Evolutionary conservation across 2,329 filamentous ascomycete species (phyloP).

Genomic region (Botryotinia convoluta): DNA sequence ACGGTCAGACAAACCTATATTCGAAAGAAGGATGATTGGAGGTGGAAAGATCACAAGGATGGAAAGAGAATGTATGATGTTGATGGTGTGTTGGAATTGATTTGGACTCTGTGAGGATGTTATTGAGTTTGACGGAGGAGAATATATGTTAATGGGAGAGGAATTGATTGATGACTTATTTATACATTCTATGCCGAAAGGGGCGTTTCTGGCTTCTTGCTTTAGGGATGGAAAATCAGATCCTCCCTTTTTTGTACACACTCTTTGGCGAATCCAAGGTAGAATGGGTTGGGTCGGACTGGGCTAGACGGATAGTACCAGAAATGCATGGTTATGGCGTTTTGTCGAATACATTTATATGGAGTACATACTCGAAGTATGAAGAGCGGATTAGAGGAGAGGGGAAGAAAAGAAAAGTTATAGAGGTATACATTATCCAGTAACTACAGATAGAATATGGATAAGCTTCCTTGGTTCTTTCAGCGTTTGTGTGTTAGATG

Average conservation of each 20-base stretch:
- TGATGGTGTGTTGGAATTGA: conserved; percentile 56
- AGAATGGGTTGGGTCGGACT: neutral
- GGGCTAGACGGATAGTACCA: neutral
- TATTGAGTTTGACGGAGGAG: no score
- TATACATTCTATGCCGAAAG: conserved; percentile 8
- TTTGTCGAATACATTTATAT: neutral
- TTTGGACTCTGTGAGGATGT: conserved; percentile 49
- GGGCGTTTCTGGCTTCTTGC: conserved; percentile 14
- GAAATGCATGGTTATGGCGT: conserved; percentile 9
- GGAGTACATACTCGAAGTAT: neutral
- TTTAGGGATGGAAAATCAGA: neutral
- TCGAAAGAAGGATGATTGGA: conserved; percentile 50
- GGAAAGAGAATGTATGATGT: conserved; percentile 49
- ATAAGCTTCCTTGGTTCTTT: neutral
- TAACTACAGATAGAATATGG: neutral
- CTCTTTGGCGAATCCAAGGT: neutral
- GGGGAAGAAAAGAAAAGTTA: neutral
- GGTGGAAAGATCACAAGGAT: conserved; percentile 46
- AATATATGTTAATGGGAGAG: conserved; percentile 8
- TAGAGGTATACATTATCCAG: neutral
- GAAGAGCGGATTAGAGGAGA: neutral
- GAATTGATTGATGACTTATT: conserved; percentile 12
- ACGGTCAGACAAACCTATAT: conserved; percentile 54
- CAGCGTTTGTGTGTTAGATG: neutral
- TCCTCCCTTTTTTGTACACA: conserved; percentile 11